Percentiles rank a stretch among this genome's conserved stretches.
Conservation (phyloP, 2,329 filamentous ascomycete species). For the Sporothrix euskadiensis region DNA sequence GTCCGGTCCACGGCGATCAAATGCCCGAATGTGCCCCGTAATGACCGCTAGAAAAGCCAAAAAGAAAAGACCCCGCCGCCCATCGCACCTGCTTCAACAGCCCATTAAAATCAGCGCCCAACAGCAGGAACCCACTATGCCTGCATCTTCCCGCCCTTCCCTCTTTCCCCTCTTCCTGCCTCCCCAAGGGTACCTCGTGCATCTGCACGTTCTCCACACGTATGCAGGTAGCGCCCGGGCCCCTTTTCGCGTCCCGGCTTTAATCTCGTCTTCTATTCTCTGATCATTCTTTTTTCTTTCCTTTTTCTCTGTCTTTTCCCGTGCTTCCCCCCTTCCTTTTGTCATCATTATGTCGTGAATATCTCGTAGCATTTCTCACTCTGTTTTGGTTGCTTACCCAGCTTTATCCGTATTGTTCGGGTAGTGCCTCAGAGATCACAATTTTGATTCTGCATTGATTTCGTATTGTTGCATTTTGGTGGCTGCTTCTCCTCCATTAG, state of each 20-base stretch:
- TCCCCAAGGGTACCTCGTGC: constrained; percentile 23
- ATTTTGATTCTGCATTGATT: constrained; percentile 17
- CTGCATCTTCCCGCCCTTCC: background rate
- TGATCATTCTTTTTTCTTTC: background rate
- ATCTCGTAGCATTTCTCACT: background rate
- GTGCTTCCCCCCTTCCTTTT: background rate
- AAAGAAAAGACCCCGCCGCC: background rate
- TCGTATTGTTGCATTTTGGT: background rate
- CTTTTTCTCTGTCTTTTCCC: background rate
- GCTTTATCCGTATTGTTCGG: background rate
- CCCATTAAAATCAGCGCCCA: background rate
- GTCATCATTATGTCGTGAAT: background rate
- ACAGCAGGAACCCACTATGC: background rate
- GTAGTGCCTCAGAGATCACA: background rate
- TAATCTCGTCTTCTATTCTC: constrained; percentile 14
- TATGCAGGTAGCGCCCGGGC: constrained; percentile 26
- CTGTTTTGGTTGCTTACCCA: background rate
- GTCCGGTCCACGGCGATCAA: background rate
- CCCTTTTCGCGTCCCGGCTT: constrained; percentile 12
- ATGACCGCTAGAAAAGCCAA: background rate
- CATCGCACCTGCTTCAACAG: background rate
- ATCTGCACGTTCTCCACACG: constrained; percentile 23
- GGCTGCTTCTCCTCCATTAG: background rate
- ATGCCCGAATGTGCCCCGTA: background rate
- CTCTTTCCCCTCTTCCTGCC: background rate